Conservation (phyloP, 306 rosid species). For the Lathyrus tuberosus region DNA sequence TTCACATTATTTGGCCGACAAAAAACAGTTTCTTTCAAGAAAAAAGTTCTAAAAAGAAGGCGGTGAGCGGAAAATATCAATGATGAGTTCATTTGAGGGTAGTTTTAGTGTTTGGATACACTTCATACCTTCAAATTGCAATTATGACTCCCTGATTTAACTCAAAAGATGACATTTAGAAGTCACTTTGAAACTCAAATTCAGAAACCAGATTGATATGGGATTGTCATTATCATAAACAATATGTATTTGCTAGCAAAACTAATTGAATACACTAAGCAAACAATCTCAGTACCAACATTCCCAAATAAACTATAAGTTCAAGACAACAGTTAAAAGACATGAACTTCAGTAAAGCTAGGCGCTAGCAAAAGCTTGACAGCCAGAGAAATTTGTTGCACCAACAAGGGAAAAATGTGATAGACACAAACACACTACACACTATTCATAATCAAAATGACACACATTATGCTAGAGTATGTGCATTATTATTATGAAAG, state of each 20-base stretch:
- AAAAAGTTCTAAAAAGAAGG: background rate
- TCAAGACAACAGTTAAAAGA: background rate
- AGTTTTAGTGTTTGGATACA: background rate
- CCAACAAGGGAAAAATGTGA: background rate
- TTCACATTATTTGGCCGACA: slow-evolving; percentile 18
- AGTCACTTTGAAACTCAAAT: background rate
- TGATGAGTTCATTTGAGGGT: slow-evolving; percentile 1
- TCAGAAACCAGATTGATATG: background rate
- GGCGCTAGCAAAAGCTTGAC: background rate
- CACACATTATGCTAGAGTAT: background rate
- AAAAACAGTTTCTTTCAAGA: background rate
- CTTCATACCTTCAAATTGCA: background rate
- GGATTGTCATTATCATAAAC: background rate
- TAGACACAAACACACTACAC: background rate
- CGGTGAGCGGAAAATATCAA: background rate
- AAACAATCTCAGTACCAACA: background rate
- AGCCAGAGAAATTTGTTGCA: background rate
- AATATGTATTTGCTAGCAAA: background rate
- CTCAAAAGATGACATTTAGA: background rate
- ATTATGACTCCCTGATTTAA: background rate
- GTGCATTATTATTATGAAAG: background rate
- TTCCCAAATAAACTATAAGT: background rate
- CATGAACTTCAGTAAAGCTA: background rate
- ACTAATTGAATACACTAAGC: background rate
- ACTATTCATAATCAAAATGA: background rate